Percentiles rank a stretch among this genome's conserved stretches.
phyloP scores from a whole-genome alignment of 148 eudicot genomes.

The Cornus suecica region DNA sequence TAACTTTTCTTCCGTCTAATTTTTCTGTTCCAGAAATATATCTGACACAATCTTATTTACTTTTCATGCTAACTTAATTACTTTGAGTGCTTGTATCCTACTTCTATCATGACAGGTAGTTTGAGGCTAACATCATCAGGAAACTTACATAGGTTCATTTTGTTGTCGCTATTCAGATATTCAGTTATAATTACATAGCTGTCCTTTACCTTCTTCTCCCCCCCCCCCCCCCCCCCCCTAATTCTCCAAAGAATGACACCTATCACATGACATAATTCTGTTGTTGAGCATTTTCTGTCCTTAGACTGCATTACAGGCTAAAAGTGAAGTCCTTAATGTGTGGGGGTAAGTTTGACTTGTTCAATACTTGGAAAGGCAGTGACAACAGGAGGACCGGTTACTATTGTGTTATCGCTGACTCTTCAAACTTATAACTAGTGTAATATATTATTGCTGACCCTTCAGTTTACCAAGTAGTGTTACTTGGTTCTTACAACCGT shows the following conservation, averaged over 20 bases:
- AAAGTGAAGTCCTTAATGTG: background rate
- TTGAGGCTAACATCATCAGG: conserved; percentile 63
- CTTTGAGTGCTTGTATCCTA: conserved; percentile 29
- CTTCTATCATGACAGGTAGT: conserved; percentile 59
- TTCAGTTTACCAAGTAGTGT: background rate
- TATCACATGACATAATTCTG: background rate
- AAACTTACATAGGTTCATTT: conserved; percentile 29
- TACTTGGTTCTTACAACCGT: background rate
- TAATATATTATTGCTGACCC: conserved; percentile 2
- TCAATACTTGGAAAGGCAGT: background rate
- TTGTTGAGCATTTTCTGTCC: background rate
- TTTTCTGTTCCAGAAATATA: conserved; percentile 54
- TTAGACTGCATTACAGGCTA: background rate
- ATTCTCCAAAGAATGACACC: background rate
- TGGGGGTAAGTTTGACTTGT: background rate
- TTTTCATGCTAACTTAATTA: conserved; percentile 53
- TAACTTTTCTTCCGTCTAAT: conserved; percentile 68
- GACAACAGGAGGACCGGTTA: background rate
- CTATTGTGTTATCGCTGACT: conserved; percentile 12
- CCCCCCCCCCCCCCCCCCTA: too few species aligned
- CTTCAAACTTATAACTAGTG: background rate
- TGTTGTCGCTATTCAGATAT: conserved; percentile 16
- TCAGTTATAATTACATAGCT: conserved; percentile 17
- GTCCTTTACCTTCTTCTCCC: background rate
- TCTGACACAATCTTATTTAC: conserved; percentile 40